Conservation (phyloP, 148 eudicot species). For the Limonium bicolor region DNA sequence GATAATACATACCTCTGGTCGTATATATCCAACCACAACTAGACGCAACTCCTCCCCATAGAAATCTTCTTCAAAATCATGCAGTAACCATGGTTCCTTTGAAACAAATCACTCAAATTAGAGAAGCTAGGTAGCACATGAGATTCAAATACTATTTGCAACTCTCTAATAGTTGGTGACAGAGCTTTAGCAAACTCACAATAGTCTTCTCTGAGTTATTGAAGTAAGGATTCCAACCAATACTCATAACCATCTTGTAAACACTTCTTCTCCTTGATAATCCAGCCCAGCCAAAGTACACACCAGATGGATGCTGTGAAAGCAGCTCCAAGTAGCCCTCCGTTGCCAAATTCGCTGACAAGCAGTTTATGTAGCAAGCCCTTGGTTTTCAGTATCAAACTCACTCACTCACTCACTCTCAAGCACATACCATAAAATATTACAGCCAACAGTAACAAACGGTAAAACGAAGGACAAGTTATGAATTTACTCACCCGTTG, state of each 20-base stretch:
- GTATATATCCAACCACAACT: constrained; percentile 67
- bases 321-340: constrained; percentile 41
- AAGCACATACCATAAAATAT: no score
- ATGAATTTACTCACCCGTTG: constrained; percentile 49
- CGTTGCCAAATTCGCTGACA: constrained; percentile 67
- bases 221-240: constrained; percentile 93
- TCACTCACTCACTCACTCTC: no score
- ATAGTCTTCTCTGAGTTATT: constrained; percentile 79
- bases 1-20: constrained; percentile 56
- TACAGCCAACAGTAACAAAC: no score
- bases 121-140: not conserved
- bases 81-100: constrained; percentile 96
- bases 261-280: constrained; percentile 36
- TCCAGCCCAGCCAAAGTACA: constrained; percentile 95
- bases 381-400: no score
- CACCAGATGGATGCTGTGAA: constrained; percentile 65
- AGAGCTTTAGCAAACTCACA: constrained; percentile 29
- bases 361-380: constrained; percentile 1
- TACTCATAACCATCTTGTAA: constrained; percentile 96
- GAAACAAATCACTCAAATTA: not conserved
- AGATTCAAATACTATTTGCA: not conserved
- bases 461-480: no score
- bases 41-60: constrained; percentile 78
- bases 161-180: no score
- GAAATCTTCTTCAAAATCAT: constrained; percentile 74